Conservation (phyloP, 345 rosid genomes). For the Viola odorata region DNA sequence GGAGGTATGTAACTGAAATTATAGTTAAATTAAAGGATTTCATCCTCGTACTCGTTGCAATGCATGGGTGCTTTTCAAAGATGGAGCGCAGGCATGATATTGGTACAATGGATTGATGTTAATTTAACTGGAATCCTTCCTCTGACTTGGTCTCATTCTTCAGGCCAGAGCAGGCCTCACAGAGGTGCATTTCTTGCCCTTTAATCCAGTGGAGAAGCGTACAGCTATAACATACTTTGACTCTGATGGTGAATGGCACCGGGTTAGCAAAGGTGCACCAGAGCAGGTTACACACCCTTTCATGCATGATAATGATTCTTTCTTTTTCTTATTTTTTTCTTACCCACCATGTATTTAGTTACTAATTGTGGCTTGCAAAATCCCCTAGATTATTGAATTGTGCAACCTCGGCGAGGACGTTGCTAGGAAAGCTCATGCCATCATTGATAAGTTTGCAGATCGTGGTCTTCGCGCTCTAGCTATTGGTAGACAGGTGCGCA, state of each 20-base stretch:
- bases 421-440: slow-evolving; percentile 60
- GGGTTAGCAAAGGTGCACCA: slow-evolving; percentile 82
- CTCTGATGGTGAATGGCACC: slow-evolving; percentile 58
- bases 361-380: background rate
- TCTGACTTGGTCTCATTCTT: background rate
- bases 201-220: slow-evolving; percentile 84
- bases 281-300: slow-evolving; percentile 48
- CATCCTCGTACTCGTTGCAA: too few relatives aligned
- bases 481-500: slow-evolving; percentile 57
- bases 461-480: slow-evolving; percentile 79
- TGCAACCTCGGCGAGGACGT: slow-evolving; percentile 60
- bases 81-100: too few relatives aligned
- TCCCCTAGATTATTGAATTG: slow-evolving; percentile 54
- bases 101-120: background rate
- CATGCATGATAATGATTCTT: background rate
- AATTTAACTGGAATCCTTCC: background rate
- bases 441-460: slow-evolving; percentile 83
- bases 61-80: too few relatives aligned
- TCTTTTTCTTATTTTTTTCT: background rate
- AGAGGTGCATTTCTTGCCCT: slow-evolving; percentile 79
- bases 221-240: slow-evolving; percentile 80
- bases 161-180: slow-evolving; percentile 72
- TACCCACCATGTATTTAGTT: background rate
- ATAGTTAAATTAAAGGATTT: background rate
- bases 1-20: slow-evolving; percentile 30